These are phyloP conservation scores for Fabrea salina DNA, from an alignment of 169 alveolate genomes.

Conservation along the genomic window DNA sequence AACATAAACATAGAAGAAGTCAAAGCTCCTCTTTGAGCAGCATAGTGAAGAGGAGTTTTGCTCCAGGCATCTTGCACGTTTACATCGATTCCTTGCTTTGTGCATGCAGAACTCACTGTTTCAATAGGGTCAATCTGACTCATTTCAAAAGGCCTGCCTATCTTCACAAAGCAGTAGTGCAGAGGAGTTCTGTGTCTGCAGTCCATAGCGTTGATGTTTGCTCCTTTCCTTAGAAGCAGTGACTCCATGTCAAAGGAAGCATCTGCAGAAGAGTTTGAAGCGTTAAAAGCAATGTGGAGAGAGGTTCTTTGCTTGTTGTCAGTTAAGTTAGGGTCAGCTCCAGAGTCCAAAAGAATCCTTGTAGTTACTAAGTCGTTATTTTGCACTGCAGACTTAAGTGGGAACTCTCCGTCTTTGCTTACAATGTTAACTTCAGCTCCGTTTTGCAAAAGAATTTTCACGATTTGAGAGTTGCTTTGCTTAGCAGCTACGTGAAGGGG, in stretches of 20 bases:
- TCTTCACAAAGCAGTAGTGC: constrained; percentile 54
- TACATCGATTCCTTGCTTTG: constrained; percentile 49
- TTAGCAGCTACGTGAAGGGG: not conserved
- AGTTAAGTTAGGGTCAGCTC: constrained; percentile 47
- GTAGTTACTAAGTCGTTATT: constrained; percentile 20
- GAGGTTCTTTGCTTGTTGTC: constrained; percentile 60
- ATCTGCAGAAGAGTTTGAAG: constrained; percentile 52
- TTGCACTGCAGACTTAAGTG: constrained; percentile 30
- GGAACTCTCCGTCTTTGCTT: constrained; percentile 30
- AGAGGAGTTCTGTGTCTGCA: constrained; percentile 60
- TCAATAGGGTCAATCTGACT: constrained; percentile 69
- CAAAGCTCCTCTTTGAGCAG: constrained; percentile 75
- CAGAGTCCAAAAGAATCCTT: constrained; percentile 36
- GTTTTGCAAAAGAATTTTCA: constrained; percentile 5
- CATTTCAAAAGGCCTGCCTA: not conserved
- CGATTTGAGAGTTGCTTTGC: not conserved
- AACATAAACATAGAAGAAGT: constrained; percentile 67
- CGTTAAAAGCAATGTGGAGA: constrained; percentile 59
- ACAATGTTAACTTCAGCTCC: constrained; percentile 35
- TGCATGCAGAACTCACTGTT: constrained; percentile 62
- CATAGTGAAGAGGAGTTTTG: constrained; percentile 83
- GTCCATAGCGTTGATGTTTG: constrained; percentile 51
- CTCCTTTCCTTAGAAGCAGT: constrained; percentile 43
- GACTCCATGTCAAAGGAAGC: constrained; percentile 66
- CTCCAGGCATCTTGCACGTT: constrained; percentile 54